phyloP scores from a whole-genome alignment of 805 yeast genomes.

The Pichia kluyveri region DNA sequence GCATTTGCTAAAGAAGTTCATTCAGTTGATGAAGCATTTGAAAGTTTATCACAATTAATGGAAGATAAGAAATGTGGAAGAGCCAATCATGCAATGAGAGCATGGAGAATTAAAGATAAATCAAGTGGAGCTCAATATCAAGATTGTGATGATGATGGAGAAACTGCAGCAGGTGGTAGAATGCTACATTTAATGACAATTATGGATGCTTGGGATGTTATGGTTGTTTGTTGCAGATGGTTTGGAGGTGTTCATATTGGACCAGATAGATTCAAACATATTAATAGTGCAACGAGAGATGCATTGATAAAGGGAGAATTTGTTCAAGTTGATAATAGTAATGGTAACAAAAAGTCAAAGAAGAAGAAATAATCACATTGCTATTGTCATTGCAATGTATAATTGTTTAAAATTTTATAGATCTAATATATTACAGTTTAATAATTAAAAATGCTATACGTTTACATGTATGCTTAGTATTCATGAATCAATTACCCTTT shows the following conservation, averaged over 20 bases:
- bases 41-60: conserved; percentile 40
- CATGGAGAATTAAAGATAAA: conserved; percentile 65
- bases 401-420: not conserved
- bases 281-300: conserved; percentile 80
- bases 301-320: conserved; percentile 65
- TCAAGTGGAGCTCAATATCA: conserved; percentile 50
- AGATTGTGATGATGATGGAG: conserved; percentile 97
- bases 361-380: conserved; percentile 5
- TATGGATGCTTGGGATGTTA: conserved; percentile 75
- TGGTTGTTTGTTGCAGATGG: conserved; percentile 88
- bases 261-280: conserved; percentile 90
- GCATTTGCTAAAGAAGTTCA: conserved; percentile 61
- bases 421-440: not conserved
- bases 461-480: not conserved
- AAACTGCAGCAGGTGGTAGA: conserved; percentile 89
- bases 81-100: conserved; percentile 76
- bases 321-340: conserved; percentile 20
- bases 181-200: conserved; percentile 64
- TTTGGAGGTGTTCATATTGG: conserved; percentile 89
- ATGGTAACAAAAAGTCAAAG: conserved; percentile 28
- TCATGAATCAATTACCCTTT: not conserved
- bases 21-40: conserved; percentile 60
- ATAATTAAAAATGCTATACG: too few relatives aligned
- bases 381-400: not conserved
- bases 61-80: conserved; percentile 57